Base-by-base conservation (phyloP, 176 grass and related monocot genomes). In the Themeda triandra region DNA sequence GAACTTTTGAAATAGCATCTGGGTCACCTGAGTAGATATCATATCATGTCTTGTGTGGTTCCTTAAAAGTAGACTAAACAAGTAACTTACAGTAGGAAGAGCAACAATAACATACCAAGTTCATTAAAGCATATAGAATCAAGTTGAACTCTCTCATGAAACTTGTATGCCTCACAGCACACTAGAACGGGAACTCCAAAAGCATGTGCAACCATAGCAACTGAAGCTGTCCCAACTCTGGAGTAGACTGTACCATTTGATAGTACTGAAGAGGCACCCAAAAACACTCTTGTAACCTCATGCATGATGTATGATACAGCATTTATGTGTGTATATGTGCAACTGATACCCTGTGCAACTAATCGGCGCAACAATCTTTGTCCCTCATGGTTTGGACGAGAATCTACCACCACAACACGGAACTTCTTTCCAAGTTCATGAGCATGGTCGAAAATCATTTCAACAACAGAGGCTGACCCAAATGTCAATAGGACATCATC, bases 91-190 rank as follows among this genome's bases (percentile, higher is more conserved):
- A 19, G 5, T 58, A 73, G 44, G 66, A 80, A 65, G 10, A 77
- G 23, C 17, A 53, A 78, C 3, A 66, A 6, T n/a, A 42, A 59
- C 75, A 79, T 86, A 97, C 94, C 94, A 78, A 97, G 83, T 84
- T 94, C 94, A 76, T 97, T 97, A 21, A 44, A 90, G 76, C 92
- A 94, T 89, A 97, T 94, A 32, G 87, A 97, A 88, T 94, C 94
- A 45, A 97, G 85, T 82, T 97, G 94, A 59, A 92, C 89, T 46
- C 94, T 91, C 86, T 97, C 94, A 82, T 90, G 83, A 83, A 97
- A 94, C 45, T 97, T 97, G 85, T 92, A 97, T 78, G 94, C 91
- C 80, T 92, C 92, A 65, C 89, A 97, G 62, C 89, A 97, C 32
- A 97, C 76, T 64, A 97, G 80, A 82, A 97, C 94, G 69, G 91